Conservation (phyloP, 1,284 basidiomycete genomes). For the Trametes versicolor region DNA sequence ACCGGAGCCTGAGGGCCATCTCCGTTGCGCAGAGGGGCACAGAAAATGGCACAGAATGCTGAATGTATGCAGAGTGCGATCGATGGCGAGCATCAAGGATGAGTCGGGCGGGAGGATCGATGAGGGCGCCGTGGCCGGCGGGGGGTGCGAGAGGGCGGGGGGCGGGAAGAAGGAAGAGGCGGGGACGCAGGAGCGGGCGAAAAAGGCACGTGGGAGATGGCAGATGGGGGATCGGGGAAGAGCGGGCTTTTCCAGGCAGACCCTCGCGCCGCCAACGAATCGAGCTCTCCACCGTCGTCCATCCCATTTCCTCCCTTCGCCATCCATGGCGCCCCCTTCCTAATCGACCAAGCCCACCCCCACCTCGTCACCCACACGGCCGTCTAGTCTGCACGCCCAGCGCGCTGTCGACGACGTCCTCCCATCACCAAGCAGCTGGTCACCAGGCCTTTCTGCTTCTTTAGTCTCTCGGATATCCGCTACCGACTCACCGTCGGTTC, state of each 20-base stretch:
- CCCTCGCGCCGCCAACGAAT: slow-evolving; percentile 25
- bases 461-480: slow-evolving; percentile 23
- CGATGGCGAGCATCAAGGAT: slow-evolving; percentile 14
- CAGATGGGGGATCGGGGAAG: slow-evolving; percentile 24
- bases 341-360: slow-evolving; percentile 9
- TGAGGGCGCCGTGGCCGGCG: slow-evolving; percentile 3
- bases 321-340: slow-evolving; percentile 31
- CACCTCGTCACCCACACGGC: neutral
- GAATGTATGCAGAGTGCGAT: neutral
- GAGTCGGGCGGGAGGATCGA: slow-evolving; percentile 11
- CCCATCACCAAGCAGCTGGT: slow-evolving; percentile 6
- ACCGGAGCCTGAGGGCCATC: too few relatives aligned
- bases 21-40: neutral
- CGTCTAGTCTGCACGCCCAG: slow-evolving; percentile 25
- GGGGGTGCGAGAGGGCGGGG: slow-evolving; percentile 3
- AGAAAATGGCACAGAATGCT: neutral
- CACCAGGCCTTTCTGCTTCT: slow-evolving; percentile 22
- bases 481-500: slow-evolving; percentile 29
- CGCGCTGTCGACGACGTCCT: slow-evolving; percentile 18
- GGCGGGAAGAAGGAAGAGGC: slow-evolving; percentile 19
- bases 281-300: slow-evolving; percentile 22
- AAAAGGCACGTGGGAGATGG: slow-evolving; percentile 20
- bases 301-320: slow-evolving; percentile 14
- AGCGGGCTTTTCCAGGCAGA: slow-evolving; percentile 25
- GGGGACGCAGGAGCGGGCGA: slow-evolving; percentile 12